Base-by-base conservation (phyloP, 1,139 yeast species). In the Pichia sp. region DNA sequence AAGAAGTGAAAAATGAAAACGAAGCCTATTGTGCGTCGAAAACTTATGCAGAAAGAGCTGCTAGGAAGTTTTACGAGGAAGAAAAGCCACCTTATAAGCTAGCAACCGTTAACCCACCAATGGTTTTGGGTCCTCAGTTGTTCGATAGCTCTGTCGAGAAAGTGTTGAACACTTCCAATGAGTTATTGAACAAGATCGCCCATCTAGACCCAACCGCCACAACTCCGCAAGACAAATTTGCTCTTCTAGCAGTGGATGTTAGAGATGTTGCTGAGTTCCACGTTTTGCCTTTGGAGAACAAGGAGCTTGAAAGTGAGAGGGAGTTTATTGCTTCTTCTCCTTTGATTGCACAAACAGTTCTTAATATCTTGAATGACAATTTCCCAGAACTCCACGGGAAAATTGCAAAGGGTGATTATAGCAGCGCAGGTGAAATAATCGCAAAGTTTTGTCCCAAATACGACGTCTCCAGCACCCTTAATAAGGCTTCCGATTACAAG, bases 21-120 rank as follows among this genome's bases (percentile, higher is more conserved):
- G 56, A 55, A 40, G 84, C 78, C 7, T 81, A 80, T 66, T 56
- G 69, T 57, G 81, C 76, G 0, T 78, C 84, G 7, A 81, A 81
- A 66, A 76, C 72, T 34, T 71, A 73, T 57, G 82, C 84, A 24
- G 85, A 80, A 64, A 65, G 66, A 57, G 77, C 80, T 2, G 84
- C 82, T 1, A 78, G 86, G 82, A 75, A 78, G 2, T 81, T 77
- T 59, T 67, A 75, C 33, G 61, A 71, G 50, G 59, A 61, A 9
- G 63, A 72, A 36, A 69, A 71, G 6, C 76, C 78, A 12, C 68
- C 67, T 38, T 81, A 80, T 61, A 67, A 67, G 4, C 61, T 81
- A 29, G 65, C 77, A 12, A 71, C 78, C 1, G 75, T 80, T 12
- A 75, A 73, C 56, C 85, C 85, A 20, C 75, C 74, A 29, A 78